These are phyloP conservation scores for Anaeromyces robustus DNA, from an alignment of 192 early-diverging fungal genomes.

Conservation along the genomic window DNA sequence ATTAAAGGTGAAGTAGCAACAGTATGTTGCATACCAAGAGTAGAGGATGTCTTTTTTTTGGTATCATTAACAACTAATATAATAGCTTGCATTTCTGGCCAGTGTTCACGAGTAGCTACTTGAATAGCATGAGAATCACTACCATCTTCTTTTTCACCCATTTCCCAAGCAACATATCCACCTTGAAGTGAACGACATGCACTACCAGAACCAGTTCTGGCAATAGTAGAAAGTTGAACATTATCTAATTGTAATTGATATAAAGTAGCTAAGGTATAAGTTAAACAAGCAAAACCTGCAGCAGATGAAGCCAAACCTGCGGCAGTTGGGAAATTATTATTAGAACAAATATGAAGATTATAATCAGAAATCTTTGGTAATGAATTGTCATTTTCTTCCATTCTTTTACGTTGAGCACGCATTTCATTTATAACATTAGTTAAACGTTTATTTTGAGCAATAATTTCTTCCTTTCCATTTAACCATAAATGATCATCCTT, in stretches of 20 bases:
- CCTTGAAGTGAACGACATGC: slow-evolving; percentile 95
- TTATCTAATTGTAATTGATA: slow-evolving; percentile 51
- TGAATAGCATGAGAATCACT: slow-evolving; percentile 79
- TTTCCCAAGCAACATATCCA: slow-evolving; percentile 97
- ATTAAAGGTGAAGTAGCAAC: slow-evolving; percentile 81
- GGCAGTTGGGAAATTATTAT: slow-evolving; percentile 99
- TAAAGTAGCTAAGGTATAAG: slow-evolving; percentile 60
- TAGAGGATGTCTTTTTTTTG: slow-evolving; percentile 80
- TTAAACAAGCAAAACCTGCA: slow-evolving; percentile 85
- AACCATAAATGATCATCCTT: slow-evolving; percentile 77
- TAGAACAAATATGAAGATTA: slow-evolving; percentile 78
- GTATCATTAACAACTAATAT: slow-evolving; percentile 86
- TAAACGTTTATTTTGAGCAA: slow-evolving; percentile 65
- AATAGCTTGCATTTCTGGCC: slow-evolving; percentile 90
- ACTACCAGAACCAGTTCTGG: slow-evolving; percentile 89
- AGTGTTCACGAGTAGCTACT: slow-evolving; percentile 76
- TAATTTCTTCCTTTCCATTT: slow-evolving; percentile 79
- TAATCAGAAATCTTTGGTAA: slow-evolving; percentile 41
- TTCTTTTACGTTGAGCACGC: slow-evolving; percentile 47
- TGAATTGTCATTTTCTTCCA: slow-evolving; percentile 33
- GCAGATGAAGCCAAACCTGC: slow-evolving; percentile 96
- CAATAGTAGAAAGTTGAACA: slow-evolving; percentile 72
- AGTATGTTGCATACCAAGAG: slow-evolving; percentile 93
- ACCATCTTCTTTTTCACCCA: slow-evolving; percentile 67
- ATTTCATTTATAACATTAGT: slow-evolving; percentile 66